Base-by-base conservation (phyloP, 225 moss, liverwort and hornwort species). In the Takakia lepidozioides region DNA sequence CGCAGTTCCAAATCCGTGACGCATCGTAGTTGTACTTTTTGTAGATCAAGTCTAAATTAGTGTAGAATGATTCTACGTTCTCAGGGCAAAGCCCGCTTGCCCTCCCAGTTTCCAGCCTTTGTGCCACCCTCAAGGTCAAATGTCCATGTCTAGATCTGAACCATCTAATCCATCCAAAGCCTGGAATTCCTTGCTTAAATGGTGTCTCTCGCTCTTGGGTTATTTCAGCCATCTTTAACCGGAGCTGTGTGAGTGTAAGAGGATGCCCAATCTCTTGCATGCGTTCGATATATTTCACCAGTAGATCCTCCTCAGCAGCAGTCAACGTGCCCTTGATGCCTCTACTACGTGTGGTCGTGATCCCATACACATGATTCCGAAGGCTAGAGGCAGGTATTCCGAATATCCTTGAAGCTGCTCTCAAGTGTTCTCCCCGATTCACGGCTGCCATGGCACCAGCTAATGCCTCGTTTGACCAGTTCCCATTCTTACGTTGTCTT, bases 181-280 rank as follows among this genome's bases (percentile, higher is more conserved):
- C 34, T 6, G 7, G 14, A 14, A 35, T 35, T 7, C 34, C 34
- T 35, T 35, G 34, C 14, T 35, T 35, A 14, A 35, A 35, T 14
- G 34, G 34, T 14, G 14, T 35, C 8, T 6, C 34, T 6, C 14
- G 34, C 14, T 35, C 14, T 35, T 35, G 34, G 14, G 7, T 35
- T 7, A 35, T 35, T 35, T 35, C 34, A 35, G 34, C 14, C 8
- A 35, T 14, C 34, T 35, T 35, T 14, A 35, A 35, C 8, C 34
- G 14, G 14, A 35, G 34, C 14, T 35, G 34, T 7, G 34, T 35
- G 8, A 35, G 7, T 14, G 14, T 35, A 6, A 35, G 14, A 6
- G 34, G 34, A 35, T 35, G 34, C 14, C 34, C 34, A 35, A 35
- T 35, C 34, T 35, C 34, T 35, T 35, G 34, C 34, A 35, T 35